Evolutionary conservation across 2,329 filamentous ascomycete species (phyloP), one percentile per base, ranked within the genome.

Genomic region (Paecilomyces niveus): DNA sequence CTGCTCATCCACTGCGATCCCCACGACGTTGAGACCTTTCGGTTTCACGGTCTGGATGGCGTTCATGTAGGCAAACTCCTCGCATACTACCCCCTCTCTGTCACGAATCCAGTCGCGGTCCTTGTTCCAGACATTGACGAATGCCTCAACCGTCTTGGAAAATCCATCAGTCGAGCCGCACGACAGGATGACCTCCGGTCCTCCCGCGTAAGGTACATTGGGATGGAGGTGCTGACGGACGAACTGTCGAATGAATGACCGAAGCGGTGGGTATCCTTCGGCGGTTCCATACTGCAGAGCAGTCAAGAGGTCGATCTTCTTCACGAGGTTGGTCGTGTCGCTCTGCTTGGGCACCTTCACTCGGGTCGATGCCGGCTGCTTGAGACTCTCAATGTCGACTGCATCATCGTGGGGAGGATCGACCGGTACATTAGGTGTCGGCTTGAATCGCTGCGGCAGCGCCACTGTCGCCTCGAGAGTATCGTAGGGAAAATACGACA

Each of bases 281-380:
- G 89, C 87, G n/a, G 83, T 84, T 60, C 90, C 90, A 77, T 97
- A 97, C 75, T 97, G 92, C 56, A 97, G 80, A 2, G 91, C 91
- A 0, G 89, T 89, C 56, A 85, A 82, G 31, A 96, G 76, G 70
- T 96, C 92, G 66, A 96, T 89, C 76, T 88, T 89, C 68, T 83
- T 83, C 31, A 83, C 66, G 0, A 83, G 79, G 65, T 92, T 83
- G 52, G 77, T 67, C 53, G 83, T 80, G 3, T 77, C 70, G 13
- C 83, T 84, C 54, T 83, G 77, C 70, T 91, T 90, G 26, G 91
- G 92, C 0, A 96, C 86, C 3, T 84, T 78, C 54, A 96, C 78
- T 65, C 87, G 86, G 5, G 78, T 63, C n/a, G 76, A 68, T 15
- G 68, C 59, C 57, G 70, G 62, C 18, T 68, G 64, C 53, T 76